Evolutionary conservation across 805 yeast species (phyloP).

Genomic region (Yamadazyma nakazawae): DNA sequence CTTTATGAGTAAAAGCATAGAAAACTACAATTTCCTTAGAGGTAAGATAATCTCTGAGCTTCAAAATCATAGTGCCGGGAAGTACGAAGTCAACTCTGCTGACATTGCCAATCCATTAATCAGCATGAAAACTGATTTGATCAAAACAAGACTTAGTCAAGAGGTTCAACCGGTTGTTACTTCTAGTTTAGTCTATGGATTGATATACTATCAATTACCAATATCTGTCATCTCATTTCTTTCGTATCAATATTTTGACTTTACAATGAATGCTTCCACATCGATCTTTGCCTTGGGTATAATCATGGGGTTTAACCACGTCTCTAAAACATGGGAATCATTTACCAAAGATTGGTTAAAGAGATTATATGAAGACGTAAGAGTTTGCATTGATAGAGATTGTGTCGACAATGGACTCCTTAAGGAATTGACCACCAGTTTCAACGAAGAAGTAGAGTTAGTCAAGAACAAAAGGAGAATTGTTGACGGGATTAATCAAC

Average conservation of each 20-base stretch:
- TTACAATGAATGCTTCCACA: conserved; percentile 27
- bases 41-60: conserved; percentile 34
- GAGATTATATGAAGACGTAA: conserved; percentile 31
- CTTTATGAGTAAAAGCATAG: conserved; percentile 40
- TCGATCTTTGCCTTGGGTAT: conserved; percentile 38
- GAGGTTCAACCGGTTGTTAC: conserved; percentile 40
- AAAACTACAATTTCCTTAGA: conserved; percentile 32
- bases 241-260: conserved; percentile 33
- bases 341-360: conserved; percentile 28
- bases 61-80: conserved; percentile 24
- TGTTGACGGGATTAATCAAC: conserved; percentile 11
- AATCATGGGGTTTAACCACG: conserved; percentile 41
- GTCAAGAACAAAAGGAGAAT: conserved; percentile 15
- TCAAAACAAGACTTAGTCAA: conserved; percentile 22
- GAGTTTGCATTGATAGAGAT: conserved; percentile 30
- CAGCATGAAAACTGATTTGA: conserved; percentile 27
- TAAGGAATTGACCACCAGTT: conserved; percentile 28
- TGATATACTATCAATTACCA: conserved; percentile 38
- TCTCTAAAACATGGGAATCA: conserved; percentile 33
- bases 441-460: conserved; percentile 19
- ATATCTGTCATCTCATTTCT: conserved; percentile 27
- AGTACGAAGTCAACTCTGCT: conserved; percentile 12
- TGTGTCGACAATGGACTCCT: conserved; percentile 38
- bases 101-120: conserved; percentile 28
- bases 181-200: conserved; percentile 24